Evolutionary conservation across 1,284 basidiomycete species (phyloP).

Genomic region (Pseudozyma sp.): DNA sequence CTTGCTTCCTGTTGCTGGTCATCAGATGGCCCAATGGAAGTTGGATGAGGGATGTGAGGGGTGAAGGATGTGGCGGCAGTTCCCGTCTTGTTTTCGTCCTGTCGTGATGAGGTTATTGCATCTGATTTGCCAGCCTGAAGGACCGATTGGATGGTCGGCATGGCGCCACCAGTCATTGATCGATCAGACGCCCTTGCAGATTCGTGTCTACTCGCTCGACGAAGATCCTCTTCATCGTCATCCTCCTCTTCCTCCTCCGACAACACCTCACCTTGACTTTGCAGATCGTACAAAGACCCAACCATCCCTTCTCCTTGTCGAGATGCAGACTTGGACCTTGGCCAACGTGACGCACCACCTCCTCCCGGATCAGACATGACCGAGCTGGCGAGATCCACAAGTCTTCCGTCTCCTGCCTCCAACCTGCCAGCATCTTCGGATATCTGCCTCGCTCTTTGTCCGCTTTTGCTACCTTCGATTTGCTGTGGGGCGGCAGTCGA

Average conservation of each 20-base stretch:
- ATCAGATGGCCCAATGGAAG: neutral
- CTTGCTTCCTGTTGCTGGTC: neutral
- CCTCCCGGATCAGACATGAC: constrained; percentile 40
- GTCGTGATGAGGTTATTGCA: neutral
- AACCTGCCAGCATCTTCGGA: constrained; percentile 6
- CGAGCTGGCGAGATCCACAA: constrained; percentile 34
- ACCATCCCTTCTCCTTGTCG: constrained; percentile 24
- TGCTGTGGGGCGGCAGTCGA: neutral
- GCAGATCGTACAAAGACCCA: constrained; percentile 31
- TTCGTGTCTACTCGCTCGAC: neutral
- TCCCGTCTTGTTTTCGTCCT: neutral
- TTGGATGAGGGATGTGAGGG: constrained; percentile 39
- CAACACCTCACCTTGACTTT: constrained; percentile 29
- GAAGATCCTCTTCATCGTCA: constrained; percentile 4
- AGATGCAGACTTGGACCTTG: constrained; percentile 13
- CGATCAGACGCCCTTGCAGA: neutral
- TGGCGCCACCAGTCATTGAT: neutral
- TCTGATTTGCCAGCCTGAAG: constrained; percentile 10
- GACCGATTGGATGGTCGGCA: constrained; percentile 32
- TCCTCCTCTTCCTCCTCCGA: constrained; percentile 49
- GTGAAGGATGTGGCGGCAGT: constrained; percentile 3
- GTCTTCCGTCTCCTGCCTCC: neutral
- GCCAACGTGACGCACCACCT: constrained; percentile 22
- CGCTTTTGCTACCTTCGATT: neutral
- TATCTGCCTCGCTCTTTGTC: neutral